A percentile compares a stretch with the other conserved stretches of the same genome.
Conservation (phyloP, 768 basidiomycete species). For the Serendipita sp. region DNA sequence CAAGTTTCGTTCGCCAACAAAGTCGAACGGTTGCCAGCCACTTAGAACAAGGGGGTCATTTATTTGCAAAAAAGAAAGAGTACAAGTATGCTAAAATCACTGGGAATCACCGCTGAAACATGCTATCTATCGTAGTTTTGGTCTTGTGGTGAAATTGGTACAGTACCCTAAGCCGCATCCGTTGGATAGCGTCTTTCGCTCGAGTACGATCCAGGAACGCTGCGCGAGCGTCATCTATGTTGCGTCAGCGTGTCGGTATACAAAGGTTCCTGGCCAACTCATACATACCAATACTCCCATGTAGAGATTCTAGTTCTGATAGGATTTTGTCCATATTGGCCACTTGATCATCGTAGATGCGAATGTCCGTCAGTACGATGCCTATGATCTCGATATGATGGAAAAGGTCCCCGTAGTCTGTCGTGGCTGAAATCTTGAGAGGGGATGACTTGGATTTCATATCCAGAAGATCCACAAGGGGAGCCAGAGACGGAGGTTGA, state of each 20-base stretch:
- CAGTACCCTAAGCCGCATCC: conserved; percentile 5
- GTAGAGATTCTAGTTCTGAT: neutral
- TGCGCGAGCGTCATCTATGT: conserved; percentile 9
- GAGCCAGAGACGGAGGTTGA: neutral
- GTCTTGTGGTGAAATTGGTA: conserved; percentile 4
- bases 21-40: neutral
- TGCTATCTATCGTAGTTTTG: neutral
- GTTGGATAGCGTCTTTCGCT: conserved; percentile 9
- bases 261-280: too few species aligned
- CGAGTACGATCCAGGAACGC: conserved; percentile 9
- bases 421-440: neutral
- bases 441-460: neutral
- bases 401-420: conserved; percentile 3
- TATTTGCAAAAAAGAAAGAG: neutral
- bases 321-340: neutral
- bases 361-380: neutral
- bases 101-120: neutral
- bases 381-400: conserved; percentile 2
- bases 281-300: neutral
- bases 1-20: neutral
- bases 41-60: too few species aligned
- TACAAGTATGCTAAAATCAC: neutral
- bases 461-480: neutral
- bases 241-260: neutral
- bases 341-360: neutral